These are phyloP conservation scores for Dittrichia graveolens DNA, from an alignment of 129 eudicot genomes.

Conservation along the genomic window DNA sequence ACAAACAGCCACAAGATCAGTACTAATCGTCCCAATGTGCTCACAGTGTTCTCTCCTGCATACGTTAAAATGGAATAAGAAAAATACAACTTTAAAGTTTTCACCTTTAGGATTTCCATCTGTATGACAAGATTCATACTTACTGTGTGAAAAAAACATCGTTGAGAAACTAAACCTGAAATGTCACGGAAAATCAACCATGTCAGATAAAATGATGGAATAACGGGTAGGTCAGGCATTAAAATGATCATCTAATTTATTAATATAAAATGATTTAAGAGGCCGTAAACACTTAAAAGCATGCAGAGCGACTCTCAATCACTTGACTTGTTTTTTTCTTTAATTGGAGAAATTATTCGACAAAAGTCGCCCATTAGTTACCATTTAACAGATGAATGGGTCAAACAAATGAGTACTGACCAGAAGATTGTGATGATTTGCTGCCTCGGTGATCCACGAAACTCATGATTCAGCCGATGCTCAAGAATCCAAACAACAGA, in stretches of 20 bases:
- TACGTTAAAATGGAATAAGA: neutral
- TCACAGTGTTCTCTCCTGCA: conserved; percentile 84
- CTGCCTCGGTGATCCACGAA: conserved; percentile 94
- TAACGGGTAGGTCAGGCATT: neutral
- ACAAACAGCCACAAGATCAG: conserved; percentile 82
- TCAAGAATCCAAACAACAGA: conserved; percentile 92
- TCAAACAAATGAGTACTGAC: too few relatives aligned
- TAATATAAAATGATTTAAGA: too few relatives aligned
- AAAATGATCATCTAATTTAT: too few relatives aligned
- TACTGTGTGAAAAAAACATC: conserved; percentile 97
- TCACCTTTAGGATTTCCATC: neutral
- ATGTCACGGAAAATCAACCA: conserved; percentile 14
- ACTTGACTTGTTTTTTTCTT: too few relatives aligned
- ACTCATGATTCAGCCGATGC: conserved; percentile 77
- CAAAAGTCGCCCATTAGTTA: too few relatives aligned
- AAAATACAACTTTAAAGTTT: neutral
- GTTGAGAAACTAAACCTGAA: conserved; percentile 99
- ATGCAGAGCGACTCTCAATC: too few relatives aligned
- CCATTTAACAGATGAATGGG: too few relatives aligned
- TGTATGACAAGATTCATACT: conserved; percentile 37
- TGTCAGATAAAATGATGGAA: neutral
- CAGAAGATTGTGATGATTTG: conserved; percentile 82
- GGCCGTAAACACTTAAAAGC: too few relatives aligned
- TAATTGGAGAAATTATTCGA: too few relatives aligned
- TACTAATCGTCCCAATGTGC: conserved; percentile 82